Conservation (phyloP, 2,329 filamentous ascomycete genomes). For the Xylariaceae sp. region DNA sequence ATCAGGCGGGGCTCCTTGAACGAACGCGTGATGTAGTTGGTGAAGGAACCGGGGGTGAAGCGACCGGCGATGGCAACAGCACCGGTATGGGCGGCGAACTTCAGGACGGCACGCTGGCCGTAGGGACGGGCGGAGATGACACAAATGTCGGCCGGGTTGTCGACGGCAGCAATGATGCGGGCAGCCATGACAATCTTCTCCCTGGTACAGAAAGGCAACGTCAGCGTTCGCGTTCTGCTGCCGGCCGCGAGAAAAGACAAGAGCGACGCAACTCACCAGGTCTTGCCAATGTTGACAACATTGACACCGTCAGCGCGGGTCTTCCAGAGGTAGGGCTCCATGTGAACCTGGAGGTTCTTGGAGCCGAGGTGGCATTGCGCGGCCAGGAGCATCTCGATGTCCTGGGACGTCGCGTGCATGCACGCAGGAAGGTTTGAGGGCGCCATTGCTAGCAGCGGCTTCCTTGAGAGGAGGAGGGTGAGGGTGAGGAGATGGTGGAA, state of each 20-base stretch:
- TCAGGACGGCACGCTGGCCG: constrained; percentile 98
- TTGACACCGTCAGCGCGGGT: constrained; percentile 97
- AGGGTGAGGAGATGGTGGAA: constrained; percentile 18
- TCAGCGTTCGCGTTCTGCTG: too few species aligned
- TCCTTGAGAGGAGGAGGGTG: constrained; percentile 14
- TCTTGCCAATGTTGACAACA: constrained; percentile 99
- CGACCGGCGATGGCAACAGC: constrained; percentile 97
- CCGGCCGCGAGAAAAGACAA: too few species aligned
- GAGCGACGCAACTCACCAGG: constrained; percentile 71
- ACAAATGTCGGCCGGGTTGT: constrained; percentile 99
- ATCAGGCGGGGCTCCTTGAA: constrained; percentile 99
- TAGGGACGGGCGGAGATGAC: constrained; percentile 99
- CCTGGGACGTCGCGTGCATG: constrained; percentile 95
- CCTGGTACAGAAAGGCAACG: too few species aligned
- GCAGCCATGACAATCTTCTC: constrained; percentile 99
- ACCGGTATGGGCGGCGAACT: constrained; percentile 98
- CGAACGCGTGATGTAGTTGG: constrained; percentile 99
- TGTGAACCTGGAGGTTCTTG: constrained; percentile 99
- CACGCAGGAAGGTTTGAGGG: constrained; percentile 86
- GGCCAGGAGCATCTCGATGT: constrained; percentile 99
- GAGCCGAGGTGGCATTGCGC: constrained; percentile 94
- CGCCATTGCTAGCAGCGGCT: constrained; percentile 67
- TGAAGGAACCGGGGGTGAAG: constrained; percentile 99
- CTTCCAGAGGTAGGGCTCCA: constrained; percentile 99
- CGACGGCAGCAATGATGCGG: constrained; percentile 96